A percentile compares a stretch with the other conserved stretches of the same genome.
These are phyloP conservation scores for Chaetomium olivaceum DNA, from an alignment of 2,329 filamentous ascomycete genomes.

Conservation along the genomic window DNA sequence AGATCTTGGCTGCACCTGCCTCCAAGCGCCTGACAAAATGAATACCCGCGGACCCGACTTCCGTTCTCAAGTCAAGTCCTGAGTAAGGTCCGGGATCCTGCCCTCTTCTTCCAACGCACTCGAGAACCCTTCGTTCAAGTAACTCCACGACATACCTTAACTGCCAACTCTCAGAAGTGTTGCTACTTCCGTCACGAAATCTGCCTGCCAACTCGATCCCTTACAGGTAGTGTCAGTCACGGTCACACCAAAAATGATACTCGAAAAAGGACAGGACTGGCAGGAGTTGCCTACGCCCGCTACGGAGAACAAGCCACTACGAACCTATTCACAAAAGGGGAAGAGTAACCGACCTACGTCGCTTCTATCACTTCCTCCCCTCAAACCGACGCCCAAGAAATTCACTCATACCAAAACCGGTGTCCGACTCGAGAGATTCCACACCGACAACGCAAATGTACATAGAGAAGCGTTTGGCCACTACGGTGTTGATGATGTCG, in stretches of 20 bases:
- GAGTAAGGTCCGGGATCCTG: background rate
- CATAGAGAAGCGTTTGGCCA: background rate
- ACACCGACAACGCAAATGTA: background rate
- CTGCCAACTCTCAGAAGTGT: background rate
- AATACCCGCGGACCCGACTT: background rate
- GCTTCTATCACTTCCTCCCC: slow-evolving; percentile 15
- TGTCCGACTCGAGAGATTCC: background rate
- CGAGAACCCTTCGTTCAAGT: background rate
- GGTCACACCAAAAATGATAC: background rate
- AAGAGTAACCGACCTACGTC: background rate
- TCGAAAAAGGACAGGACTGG: background rate
- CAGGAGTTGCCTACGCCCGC: background rate
- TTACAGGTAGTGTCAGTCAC: too few relatives aligned
- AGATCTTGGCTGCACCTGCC: background rate
- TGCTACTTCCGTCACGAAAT: background rate
- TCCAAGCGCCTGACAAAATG: too few relatives aligned
- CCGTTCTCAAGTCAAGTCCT: background rate
- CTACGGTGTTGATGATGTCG: background rate
- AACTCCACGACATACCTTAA: background rate
- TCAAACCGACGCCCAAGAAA: slow-evolving; percentile 11
- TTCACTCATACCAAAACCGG: background rate
- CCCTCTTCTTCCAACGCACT: background rate
- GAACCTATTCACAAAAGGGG: slow-evolving; percentile 28
- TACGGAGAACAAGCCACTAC: background rate
- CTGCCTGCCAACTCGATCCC: background rate